A percentile compares a stretch with the other conserved stretches of the same genome.
Evolutionary conservation across 805 yeast genomes (phyloP).

Genomic region (Candida yuanshanica): DNA sequence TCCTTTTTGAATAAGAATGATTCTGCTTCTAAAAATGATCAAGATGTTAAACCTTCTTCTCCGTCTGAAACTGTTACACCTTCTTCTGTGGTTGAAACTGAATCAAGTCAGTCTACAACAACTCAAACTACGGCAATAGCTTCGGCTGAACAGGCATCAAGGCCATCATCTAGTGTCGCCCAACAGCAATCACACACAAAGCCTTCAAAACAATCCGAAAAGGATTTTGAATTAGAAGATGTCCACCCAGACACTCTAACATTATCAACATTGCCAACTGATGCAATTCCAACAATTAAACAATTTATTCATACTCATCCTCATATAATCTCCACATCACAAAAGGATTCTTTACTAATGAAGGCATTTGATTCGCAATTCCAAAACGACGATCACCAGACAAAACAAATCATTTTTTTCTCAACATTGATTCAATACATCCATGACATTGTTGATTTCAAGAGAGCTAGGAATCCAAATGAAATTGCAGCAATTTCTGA

Average conservation of each 20-base stretch:
- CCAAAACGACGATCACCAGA: slow-evolving; percentile 45
- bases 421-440: slow-evolving; percentile 76
- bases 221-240: slow-evolving; percentile 18
- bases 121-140: background rate
- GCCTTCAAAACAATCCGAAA: slow-evolving; percentile 7
- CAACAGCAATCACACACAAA: background rate
- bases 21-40: slow-evolving; percentile 10
- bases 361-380: slow-evolving; percentile 82
- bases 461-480: slow-evolving; percentile 27
- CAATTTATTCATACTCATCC: slow-evolving; percentile 49
- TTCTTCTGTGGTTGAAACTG: background rate
- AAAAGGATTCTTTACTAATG: slow-evolving; percentile 90
- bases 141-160: background rate
- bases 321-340: slow-evolving; percentile 69
- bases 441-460: slow-evolving; percentile 33
- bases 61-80: background rate
- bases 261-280: slow-evolving; percentile 53
- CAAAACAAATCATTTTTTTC: slow-evolving; percentile 71
- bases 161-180: too few relatives aligned
- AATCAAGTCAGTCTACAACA: background rate
- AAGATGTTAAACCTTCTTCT: slow-evolving; percentile 18
- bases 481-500: slow-evolving; percentile 44
- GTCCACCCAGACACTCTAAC: slow-evolving; percentile 20
- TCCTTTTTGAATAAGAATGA: slow-evolving; percentile 62
- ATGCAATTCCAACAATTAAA: slow-evolving; percentile 45